Base-by-base conservation (phyloP, 140 eudicot genomes). In the Anethum foeniculum region DNA sequence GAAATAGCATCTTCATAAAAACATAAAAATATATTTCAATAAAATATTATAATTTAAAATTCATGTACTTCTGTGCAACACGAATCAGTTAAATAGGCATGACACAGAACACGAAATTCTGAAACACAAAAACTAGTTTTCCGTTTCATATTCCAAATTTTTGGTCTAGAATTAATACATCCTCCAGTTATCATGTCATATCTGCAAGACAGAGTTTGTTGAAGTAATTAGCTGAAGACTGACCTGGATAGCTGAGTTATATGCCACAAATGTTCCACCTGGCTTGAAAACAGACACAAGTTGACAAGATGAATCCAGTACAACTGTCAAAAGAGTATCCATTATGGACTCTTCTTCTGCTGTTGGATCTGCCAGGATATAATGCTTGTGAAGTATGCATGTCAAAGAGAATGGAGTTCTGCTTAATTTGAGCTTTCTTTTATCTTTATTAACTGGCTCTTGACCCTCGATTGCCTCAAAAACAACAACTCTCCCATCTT, bases 341-440 rank as follows among this genome's bases (percentile, higher is more conserved):
- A 92, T 90, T 74, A 89, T 82, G 64, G 96, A 90, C 86, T 94
- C 97, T 89, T 92, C 98, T 79, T 94, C 98, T 44, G 93, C 91
- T 11, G 94, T 92, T 62, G 98, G 98, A 81, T 94, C 98, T 58
- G 97, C 93, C 71, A 94, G 83, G 81, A 92, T 90, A 86, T 90
- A 88, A 36, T 90, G 87, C 86, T 94, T 94, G 91, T 92, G 96
- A 86, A 92, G 89, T 85, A 92, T 81, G 81, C 97, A 90, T 32
- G 96, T 94, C 46, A 92, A 84, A 47, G 93, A 87, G 73, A 90
- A 89, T 0, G 93, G 98, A 36, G 85, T 76, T 80, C 62, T 85
- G 39, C 49, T 87, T 85, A 94, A 75, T 32, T 84, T 92, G 54
- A 94, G 96, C 83, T 92, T 94, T 54, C 94, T 85, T 83, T 88